These are phyloP conservation scores for Glonium stellatum DNA, from an alignment of 495 filamentous ascomycete genomes.

Conservation along the genomic window DNA sequence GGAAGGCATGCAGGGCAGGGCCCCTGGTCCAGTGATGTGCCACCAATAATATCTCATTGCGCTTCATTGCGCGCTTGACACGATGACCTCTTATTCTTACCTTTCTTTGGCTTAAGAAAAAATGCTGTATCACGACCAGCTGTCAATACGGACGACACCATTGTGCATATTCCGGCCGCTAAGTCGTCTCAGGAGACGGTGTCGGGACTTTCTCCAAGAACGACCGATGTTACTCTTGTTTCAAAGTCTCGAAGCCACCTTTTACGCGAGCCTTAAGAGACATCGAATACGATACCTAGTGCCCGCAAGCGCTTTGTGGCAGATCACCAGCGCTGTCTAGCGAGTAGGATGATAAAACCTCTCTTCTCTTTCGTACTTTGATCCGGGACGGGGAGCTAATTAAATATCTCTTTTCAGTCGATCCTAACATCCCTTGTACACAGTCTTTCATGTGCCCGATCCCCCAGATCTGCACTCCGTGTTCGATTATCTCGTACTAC, in stretches of 20 bases:
- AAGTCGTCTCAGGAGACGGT: neutral
- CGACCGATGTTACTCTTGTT: neutral
- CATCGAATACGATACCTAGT: neutral
- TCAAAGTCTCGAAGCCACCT: slow-evolving; percentile 2
- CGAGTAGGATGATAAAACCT: neutral
- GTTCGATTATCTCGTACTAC: no score
- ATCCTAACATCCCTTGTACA: no score
- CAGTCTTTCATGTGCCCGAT: no score
- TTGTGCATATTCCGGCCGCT: neutral
- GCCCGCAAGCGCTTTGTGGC: neutral
- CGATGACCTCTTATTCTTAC: neutral
- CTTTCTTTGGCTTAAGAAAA: neutral
- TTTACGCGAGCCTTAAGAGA: neutral
- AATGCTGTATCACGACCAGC: neutral
- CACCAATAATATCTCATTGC: slow-evolving; percentile 2
- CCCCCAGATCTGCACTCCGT: no score
- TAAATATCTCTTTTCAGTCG: no score
- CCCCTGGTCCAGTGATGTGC: slow-evolving; percentile 7
- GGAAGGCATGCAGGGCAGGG: slow-evolving; percentile 9
- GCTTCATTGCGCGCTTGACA: neutral
- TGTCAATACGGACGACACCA: slow-evolving; percentile 1
- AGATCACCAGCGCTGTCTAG: neutral
- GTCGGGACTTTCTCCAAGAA: neutral
- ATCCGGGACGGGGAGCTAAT: no score
- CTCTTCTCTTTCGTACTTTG: neutral